Percentiles rank a stretch among this genome's conserved stretches.
Conservation (phyloP, 2,329 filamentous ascomycete species). For the Pseudogymnoascus sp. region DNA sequence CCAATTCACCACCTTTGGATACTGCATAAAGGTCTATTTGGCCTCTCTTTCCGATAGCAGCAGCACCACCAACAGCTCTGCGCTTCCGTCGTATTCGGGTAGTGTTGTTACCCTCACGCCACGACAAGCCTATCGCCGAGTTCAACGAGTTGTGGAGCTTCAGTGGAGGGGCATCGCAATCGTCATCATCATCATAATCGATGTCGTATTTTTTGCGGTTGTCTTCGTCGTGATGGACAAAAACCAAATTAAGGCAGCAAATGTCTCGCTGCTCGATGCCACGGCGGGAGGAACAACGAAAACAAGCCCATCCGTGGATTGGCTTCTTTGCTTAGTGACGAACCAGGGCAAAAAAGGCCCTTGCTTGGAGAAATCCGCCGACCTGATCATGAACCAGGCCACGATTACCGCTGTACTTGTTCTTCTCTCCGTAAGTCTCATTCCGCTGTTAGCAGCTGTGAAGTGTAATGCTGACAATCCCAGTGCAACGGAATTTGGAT, state of each 20-base stretch:
- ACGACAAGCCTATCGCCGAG: constrained; percentile 77
- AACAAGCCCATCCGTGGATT: constrained; percentile 35
- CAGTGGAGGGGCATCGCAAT: constrained; percentile 93
- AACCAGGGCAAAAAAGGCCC: constrained; percentile 51
- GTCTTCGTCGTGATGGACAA: constrained; percentile 85
- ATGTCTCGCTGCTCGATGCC: constrained; percentile 31
- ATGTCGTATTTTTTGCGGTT: constrained; percentile 89
- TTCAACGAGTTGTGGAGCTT: constrained; percentile 77
- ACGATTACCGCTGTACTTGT: constrained; percentile 76
- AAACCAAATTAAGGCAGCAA: constrained; percentile 51
- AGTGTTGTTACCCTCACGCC: constrained; percentile 70
- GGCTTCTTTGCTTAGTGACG: constrained; percentile 62
- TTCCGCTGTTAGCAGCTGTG: constrained; percentile 11
- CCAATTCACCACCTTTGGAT: constrained; percentile 78
- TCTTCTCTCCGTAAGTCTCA: constrained; percentile 61
- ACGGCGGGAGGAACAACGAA: background rate
- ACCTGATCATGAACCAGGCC: constrained; percentile 62
- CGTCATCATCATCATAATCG: constrained; percentile 79
- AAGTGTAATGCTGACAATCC: constrained; percentile 21
- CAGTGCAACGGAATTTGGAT: constrained; percentile 80
- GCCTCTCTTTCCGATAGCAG: constrained; percentile 69
- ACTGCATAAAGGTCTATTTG: constrained; percentile 93
- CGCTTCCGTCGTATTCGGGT: constrained; percentile 64
- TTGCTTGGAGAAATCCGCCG: constrained; percentile 54
- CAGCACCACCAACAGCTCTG: constrained; percentile 61